These are phyloP conservation scores for Pestalotiopsis fici DNA, from an alignment of 2,329 filamentous ascomycete species.

Conservation along the genomic window DNA sequence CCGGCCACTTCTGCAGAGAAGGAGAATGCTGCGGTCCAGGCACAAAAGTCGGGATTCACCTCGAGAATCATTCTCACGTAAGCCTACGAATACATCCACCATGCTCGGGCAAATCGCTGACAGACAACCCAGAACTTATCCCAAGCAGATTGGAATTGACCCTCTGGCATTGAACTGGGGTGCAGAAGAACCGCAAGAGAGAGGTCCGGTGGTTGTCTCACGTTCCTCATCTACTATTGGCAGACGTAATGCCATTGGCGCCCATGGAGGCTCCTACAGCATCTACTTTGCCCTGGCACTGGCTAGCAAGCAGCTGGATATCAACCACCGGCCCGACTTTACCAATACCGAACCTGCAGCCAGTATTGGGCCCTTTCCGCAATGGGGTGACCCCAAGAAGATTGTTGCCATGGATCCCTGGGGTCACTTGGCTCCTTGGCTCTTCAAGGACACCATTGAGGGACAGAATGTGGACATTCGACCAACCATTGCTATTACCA, in stretches of 20 bases:
- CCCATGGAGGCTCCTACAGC: slow-evolving; percentile 83
- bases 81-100: slow-evolving; percentile 11
- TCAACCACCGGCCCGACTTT: slow-evolving; percentile 72
- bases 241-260: slow-evolving; percentile 64
- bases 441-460: slow-evolving; percentile 78
- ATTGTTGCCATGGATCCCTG: slow-evolving; percentile 98
- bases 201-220: slow-evolving; percentile 89
- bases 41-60: slow-evolving; percentile 47
- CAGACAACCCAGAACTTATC: slow-evolving; percentile 66
- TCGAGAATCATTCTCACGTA: slow-evolving; percentile 59
- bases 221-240: slow-evolving; percentile 74
- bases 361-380: slow-evolving; percentile 82
- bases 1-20: slow-evolving; percentile 15
- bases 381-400: slow-evolving; percentile 89
- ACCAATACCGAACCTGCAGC: slow-evolving; percentile 91
- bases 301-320: slow-evolving; percentile 83
- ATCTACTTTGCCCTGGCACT: slow-evolving; percentile 94
- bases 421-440: slow-evolving; percentile 82
- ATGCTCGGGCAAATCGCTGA: slow-evolving; percentile 11
- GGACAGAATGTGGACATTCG: slow-evolving; percentile 81
- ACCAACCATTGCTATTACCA: slow-evolving; percentile 89
- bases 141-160: slow-evolving; percentile 90
- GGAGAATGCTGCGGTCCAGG: slow-evolving; percentile 22
- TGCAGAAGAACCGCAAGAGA: slow-evolving; percentile 68
- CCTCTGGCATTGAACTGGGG: slow-evolving; percentile 91